Conservation (phyloP, 2,329 filamentous ascomycete species). For the Sordariomycetes sp. region DNA sequence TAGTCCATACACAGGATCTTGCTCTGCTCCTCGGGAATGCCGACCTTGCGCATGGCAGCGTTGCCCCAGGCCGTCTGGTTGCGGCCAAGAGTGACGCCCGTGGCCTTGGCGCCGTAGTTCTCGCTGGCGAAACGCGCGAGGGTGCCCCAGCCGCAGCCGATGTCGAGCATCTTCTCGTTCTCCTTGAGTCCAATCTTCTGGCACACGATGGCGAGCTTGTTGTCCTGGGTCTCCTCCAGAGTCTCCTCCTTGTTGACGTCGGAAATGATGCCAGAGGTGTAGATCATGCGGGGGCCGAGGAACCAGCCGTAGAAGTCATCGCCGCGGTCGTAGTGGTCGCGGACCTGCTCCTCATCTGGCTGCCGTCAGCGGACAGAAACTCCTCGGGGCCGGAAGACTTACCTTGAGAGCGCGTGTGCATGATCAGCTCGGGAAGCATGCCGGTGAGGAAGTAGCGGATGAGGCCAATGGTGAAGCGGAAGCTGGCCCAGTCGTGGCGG, state of each 20-base stretch:
- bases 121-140: slow-evolving; percentile 86
- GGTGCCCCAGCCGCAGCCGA: slow-evolving; percentile 97
- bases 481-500: slow-evolving; percentile 94
- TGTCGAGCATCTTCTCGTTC: slow-evolving; percentile 80
- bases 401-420: slow-evolving; percentile 84
- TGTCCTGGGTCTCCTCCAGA: slow-evolving; percentile 93
- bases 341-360: slow-evolving; percentile 82
- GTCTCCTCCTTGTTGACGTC: slow-evolving; percentile 81
- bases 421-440: slow-evolving; percentile 82
- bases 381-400: slow-evolving; percentile 43
- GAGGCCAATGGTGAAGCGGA: slow-evolving; percentile 77
- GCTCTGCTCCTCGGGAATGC: slow-evolving; percentile 80
- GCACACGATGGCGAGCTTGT: slow-evolving; percentile 91
- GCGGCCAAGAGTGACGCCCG: slow-evolving; percentile 86
- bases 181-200: slow-evolving; percentile 84
- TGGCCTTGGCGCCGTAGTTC: slow-evolving; percentile 80
- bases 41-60: slow-evolving; percentile 71
- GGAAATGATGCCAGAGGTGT: slow-evolving; percentile 89
- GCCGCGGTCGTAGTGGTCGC: slow-evolving; percentile 94
- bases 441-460: slow-evolving; percentile 83
- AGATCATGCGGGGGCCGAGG: slow-evolving; percentile 96
- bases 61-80: slow-evolving; percentile 99
- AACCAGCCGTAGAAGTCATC: slow-evolving; percentile 99
- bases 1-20: slow-evolving; percentile 95
- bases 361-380: slow-evolving; percentile 53